Base-by-base conservation (phyloP, 352 stramenopile species). In the Globisporangium orthogonon region DNA sequence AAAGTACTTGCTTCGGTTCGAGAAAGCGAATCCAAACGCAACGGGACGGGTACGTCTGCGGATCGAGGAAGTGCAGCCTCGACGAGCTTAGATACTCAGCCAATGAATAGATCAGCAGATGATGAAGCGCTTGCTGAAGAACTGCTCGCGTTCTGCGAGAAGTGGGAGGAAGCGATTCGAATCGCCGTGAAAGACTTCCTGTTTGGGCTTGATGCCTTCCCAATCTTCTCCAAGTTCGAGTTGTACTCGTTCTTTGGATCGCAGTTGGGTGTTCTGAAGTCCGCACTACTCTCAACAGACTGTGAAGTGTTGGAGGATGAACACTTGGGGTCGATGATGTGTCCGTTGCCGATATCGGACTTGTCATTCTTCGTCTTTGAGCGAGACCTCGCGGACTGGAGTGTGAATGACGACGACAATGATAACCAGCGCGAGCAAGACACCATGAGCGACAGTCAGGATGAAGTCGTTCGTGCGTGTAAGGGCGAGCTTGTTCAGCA, bases 101-200 rank as follows among this genome's bases (percentile, higher is more conserved):
- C n/a, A 39, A 54, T 9, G 4, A n/a, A 23, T 30, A 41, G 55
- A 23, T 23, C 46, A 33, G 44, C 39, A 3, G 59, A 61, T 6
- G 62, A 78, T 10, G 65, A 79, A 51, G 50, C 58, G 17, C 50
- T 78, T 0, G 64, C 65, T 0, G 56, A 57, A 1, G 61, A 75
- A 6, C 48, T 86, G 15, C 56, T 78, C 5, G 50, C 53, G 3
- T 86, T 83, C 47, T 84, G 74, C 41, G 58, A 62, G 3, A 74
- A 83, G 11, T 87, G 77, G 77, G 55, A 63, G 3, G 50, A 61
- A 6, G 75, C 74, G 0, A 62, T 86, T 48, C 58, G 64, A 13
- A 75, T 86, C 30, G 73, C 74, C 1, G 65, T 75, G n/a, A 73
- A 76, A 6, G 77, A 86, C 45, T 84, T 83, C 28, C 58, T 87